Conservation (phyloP, 2,329 filamentous ascomycete species). For the Ophiostoma novo-ulmi region DNA sequence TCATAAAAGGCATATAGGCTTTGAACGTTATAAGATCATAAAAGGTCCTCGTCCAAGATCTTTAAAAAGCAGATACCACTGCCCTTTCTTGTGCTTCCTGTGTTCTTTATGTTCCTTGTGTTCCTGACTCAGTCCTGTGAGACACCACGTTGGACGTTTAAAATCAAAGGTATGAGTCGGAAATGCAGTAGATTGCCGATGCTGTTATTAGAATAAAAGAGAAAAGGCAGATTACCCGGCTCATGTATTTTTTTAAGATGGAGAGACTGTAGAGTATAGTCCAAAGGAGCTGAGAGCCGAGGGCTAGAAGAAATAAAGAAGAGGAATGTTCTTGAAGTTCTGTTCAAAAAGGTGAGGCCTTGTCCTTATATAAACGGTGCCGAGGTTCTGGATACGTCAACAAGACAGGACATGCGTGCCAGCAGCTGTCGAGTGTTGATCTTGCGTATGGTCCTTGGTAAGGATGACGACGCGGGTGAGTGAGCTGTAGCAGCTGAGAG, state of each 20-base stretch:
- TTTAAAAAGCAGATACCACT: too few relatives aligned
- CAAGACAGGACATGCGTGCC: conserved; percentile 20
- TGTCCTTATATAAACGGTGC: background rate
- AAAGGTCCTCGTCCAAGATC: too few relatives aligned
- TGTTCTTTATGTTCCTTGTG: too few relatives aligned
- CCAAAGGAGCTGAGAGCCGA: too few relatives aligned
- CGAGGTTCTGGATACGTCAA: background rate
- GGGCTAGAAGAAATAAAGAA: background rate
- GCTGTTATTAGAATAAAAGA: background rate
- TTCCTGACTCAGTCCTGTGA: too few relatives aligned
- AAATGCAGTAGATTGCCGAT: background rate
- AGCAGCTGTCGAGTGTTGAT: conserved; percentile 17
- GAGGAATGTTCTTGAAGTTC: background rate
- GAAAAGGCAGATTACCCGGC: background rate
- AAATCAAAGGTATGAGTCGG: background rate
- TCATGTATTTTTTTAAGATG: background rate
- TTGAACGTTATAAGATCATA: background rate
- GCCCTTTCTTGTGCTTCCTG: too few relatives aligned
- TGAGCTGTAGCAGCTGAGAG: background rate
- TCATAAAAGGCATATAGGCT: background rate
- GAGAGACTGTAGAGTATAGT: background rate
- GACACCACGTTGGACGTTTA: too few relatives aligned
- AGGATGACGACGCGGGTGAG: background rate
- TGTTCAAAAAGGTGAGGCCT: background rate
- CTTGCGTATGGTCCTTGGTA: background rate